These are phyloP conservation scores for Aegilops bicornis DNA, from an alignment of 176 grass and related monocot species.

Conservation along the genomic window DNA sequence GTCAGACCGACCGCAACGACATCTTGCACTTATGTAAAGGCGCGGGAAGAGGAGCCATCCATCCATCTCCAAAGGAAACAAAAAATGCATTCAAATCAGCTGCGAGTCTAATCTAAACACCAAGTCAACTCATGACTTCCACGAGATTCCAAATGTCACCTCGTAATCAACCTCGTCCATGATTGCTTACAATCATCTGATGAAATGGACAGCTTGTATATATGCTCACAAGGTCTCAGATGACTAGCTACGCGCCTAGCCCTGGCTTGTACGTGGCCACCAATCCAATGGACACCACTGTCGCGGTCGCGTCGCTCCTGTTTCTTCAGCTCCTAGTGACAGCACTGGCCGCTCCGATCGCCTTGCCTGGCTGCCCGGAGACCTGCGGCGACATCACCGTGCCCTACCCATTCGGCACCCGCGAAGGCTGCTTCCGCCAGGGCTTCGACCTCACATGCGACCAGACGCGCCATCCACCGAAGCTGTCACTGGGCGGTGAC, in stretches of 20 bases:
- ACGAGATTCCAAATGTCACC: neutral
- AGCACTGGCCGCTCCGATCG: neutral
- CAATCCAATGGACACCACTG: neutral
- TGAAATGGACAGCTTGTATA: neutral
- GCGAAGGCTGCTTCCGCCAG: neutral
- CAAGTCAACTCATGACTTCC: neutral
- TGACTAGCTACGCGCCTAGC: neutral
- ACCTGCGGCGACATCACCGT: slow-evolving; percentile 7
- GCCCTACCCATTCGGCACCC: slow-evolving; percentile 32
- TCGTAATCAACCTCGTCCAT: neutral
- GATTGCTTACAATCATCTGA: neutral
- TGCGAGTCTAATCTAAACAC: neutral
- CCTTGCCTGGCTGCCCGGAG: slow-evolving; percentile 25
- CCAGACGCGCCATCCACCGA: neutral
- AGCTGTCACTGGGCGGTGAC: neutral
- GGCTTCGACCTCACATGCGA: slow-evolving; percentile 33
- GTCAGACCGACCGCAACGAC: too few relatives aligned
- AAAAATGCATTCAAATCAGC: neutral
- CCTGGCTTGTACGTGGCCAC: neutral
- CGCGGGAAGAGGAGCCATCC: neutral
- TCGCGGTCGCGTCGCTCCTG: neutral
- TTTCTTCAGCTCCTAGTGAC: neutral
- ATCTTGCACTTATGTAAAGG: too few relatives aligned
- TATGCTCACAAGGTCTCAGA: neutral
- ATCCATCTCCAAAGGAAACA: neutral